A percentile compares a stretch with the other conserved stretches of the same genome.
phyloP scores from a whole-genome alignment of 495 filamentous ascomycete genomes.

The Penicillium antarcticum region DNA sequence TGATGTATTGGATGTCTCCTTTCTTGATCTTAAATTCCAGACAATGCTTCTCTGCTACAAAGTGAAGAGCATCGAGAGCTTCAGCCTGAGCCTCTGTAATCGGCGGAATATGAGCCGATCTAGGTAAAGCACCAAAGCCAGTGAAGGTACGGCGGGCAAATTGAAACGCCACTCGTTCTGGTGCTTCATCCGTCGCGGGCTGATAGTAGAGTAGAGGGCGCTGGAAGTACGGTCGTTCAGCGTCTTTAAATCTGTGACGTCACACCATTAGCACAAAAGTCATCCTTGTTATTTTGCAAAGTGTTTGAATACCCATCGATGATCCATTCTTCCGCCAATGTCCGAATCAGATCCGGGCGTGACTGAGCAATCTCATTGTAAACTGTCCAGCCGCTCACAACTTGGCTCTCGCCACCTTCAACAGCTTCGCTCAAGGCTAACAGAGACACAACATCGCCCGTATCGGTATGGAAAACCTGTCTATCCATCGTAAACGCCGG shows the following conservation, averaged over 20 bases:
- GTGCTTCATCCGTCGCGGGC: constrained; percentile 28
- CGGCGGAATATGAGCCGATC: constrained; percentile 43
- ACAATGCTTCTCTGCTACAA: constrained; percentile 48
- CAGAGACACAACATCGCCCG: constrained; percentile 59
- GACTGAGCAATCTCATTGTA: constrained; percentile 58
- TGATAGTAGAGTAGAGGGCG: constrained; percentile 35
- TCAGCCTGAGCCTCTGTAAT: constrained; percentile 55
- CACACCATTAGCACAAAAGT: background rate
- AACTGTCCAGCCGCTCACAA: constrained; percentile 54
- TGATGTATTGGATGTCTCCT: constrained; percentile 72
- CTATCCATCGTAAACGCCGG: constrained; percentile 56
- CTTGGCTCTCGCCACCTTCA: constrained; percentile 51
- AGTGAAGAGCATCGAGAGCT: constrained; percentile 61
- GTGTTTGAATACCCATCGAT: constrained; percentile 43
- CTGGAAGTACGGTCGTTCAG: background rate
- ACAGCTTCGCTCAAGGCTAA: constrained; percentile 48
- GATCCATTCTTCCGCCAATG: constrained; percentile 48
- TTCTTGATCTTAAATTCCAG: constrained; percentile 49
- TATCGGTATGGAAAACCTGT: constrained; percentile 72
- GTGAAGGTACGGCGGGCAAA: constrained; percentile 55
- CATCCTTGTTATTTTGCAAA: constrained; percentile 1
- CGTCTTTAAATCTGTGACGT: too few relatives aligned
- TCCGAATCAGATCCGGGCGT: constrained; percentile 54
- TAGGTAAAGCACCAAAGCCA: constrained; percentile 47
- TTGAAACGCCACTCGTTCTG: constrained; percentile 48